These are phyloP conservation scores for Cinnamomum chago DNA, from an alignment of 164 flowering plant genomes.

Conservation along the genomic window DNA sequence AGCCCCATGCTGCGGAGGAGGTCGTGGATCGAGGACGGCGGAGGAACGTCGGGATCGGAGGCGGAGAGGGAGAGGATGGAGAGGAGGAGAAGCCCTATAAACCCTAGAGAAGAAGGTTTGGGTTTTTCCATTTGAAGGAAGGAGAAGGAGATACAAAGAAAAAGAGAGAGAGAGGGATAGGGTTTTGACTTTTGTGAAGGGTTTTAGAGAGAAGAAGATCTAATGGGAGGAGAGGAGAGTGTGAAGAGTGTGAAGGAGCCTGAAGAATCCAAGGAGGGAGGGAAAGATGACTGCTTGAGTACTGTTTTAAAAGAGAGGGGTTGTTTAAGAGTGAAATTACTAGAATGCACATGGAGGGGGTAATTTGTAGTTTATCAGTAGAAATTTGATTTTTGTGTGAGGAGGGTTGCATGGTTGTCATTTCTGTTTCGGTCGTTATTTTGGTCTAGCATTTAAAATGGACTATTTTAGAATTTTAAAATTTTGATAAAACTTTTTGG, in stretches of 20 bases:
- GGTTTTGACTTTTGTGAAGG: neutral
- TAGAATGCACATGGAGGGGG: neutral
- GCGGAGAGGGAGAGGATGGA: neutral
- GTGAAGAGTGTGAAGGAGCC: neutral
- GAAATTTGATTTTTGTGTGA: no score
- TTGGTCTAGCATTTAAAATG: no score
- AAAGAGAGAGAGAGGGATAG: neutral
- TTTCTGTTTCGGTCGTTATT: no score
- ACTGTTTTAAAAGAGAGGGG: neutral
- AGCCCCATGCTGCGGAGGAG: conserved; percentile 57
- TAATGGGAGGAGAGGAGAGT: no score
- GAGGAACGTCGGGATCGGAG: neutral
- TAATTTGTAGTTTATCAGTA: no score
- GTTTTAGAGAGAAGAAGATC: neutral
- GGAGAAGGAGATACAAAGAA: neutral
- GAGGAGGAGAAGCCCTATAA: neutral
- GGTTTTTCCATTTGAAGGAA: neutral
- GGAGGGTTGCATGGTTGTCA: no score
- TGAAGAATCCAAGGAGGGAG: neutral
- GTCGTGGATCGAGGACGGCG: conserved; percentile 46
- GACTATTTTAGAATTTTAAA: fast-evolving
- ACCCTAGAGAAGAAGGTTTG: neutral
- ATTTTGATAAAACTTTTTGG: no score
- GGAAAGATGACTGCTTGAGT: neutral
- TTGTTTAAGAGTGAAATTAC: neutral